phyloP scores from a whole-genome alignment of 225 moss, liverwort and hornwort species.

The Pleurozium schreberi region DNA sequence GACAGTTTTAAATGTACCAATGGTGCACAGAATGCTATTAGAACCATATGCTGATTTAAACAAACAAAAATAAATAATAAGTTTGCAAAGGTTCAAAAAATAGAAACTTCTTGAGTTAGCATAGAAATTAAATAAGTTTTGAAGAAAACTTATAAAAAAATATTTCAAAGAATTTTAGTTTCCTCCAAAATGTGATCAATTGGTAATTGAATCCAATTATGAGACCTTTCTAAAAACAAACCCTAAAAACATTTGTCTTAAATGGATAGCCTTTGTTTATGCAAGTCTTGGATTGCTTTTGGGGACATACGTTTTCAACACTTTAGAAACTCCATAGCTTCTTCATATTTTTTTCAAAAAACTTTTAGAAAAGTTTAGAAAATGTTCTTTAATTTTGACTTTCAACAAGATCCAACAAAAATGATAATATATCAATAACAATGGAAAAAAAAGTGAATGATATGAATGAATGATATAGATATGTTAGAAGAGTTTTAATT shows the following conservation, averaged over 20 bases:
- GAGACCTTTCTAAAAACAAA: background rate
- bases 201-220: background rate
- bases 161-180: background rate
- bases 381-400: too few relatives aligned
- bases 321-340: background rate
- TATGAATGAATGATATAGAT: too few relatives aligned
- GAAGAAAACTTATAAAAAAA: background rate
- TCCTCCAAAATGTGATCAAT: background rate
- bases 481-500: too few relatives aligned
- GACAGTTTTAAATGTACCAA: background rate
- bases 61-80: fast-evolving
- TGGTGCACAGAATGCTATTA: too few relatives aligned
- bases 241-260: background rate
- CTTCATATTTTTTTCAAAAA: background rate
- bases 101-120: fast-evolving
- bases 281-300: fast-evolving
- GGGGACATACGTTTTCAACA: fast-evolving
- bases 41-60: too few relatives aligned
- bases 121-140: background rate
- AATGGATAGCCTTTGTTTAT: background rate
- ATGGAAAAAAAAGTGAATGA: too few relatives aligned
- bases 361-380: too few relatives aligned
- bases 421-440: too few relatives aligned
- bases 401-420: too few relatives aligned
- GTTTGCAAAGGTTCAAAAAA: background rate